Evolutionary conservation across 1,139 yeast genomes (phyloP).

Genomic region (Hanseniaspora uvarum): DNA sequence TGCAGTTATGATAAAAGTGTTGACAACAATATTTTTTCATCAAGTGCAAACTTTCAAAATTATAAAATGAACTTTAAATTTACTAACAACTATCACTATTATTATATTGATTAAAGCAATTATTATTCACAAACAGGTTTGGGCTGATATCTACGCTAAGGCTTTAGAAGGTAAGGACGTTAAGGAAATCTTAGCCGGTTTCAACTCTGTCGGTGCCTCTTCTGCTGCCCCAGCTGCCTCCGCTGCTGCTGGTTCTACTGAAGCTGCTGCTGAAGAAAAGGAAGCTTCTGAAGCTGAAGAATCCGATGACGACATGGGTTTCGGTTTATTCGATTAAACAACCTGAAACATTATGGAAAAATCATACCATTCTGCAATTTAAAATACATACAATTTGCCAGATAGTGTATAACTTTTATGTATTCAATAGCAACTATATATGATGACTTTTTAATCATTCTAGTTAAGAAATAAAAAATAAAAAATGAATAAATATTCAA

Average conservation of each 20-base stretch:
- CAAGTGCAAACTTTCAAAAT: background rate
- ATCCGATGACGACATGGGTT: constrained; percentile 79
- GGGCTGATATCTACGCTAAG: constrained; percentile 93
- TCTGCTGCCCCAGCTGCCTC: constrained; percentile 49
- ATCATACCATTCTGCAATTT: background rate
- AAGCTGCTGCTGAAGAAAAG: constrained; percentile 48
- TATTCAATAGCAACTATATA: background rate
- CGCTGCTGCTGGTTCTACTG: constrained; percentile 51
- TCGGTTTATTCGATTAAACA: constrained; percentile 56
- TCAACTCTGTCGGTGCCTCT: constrained; percentile 62
- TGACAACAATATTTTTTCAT: background rate
- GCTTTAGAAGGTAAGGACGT: constrained; percentile 95
- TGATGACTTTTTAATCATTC: constrained; percentile 1
- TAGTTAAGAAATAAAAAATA: background rate
- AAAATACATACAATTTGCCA: background rate
- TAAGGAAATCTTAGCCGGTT: constrained; percentile 78
- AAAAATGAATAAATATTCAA: no score
- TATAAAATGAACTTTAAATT: background rate
- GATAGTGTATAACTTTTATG: background rate
- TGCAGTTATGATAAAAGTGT: background rate
- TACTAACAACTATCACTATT: constrained; percentile 16
- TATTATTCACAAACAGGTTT: constrained; percentile 39
- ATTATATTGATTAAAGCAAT: background rate
- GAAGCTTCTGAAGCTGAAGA: constrained; percentile 42
- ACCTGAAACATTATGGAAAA: background rate